A percentile compares a stretch with the other conserved stretches of the same genome.
Evolutionary conservation across 169 alveolate species (phyloP).

Genomic region (Eimeria acervulina): DNA sequence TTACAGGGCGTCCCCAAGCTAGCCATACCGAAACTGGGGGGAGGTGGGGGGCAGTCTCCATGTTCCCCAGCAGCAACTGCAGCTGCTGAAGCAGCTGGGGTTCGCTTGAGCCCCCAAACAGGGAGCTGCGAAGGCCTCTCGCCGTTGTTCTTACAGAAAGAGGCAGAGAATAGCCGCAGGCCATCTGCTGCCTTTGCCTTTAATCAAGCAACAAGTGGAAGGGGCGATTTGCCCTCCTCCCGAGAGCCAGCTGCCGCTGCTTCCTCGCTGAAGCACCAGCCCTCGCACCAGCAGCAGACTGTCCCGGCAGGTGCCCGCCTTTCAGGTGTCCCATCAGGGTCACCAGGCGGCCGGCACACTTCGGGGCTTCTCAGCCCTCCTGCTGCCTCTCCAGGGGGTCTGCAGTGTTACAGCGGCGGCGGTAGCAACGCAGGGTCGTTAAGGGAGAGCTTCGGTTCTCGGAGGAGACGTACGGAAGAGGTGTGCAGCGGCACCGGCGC

Average conservation of each 20-base stretch:
- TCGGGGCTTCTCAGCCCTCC: slow-evolving; percentile 42
- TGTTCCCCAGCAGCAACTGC: neutral
- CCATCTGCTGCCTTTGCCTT: slow-evolving; percentile 4
- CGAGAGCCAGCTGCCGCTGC: slow-evolving; percentile 2
- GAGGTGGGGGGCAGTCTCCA: slow-evolving; percentile 17
- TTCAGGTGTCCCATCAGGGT: slow-evolving; percentile 23
- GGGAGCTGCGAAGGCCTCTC: slow-evolving; percentile 20
- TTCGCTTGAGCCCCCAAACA: neutral
- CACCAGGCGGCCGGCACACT: slow-evolving; percentile 19
- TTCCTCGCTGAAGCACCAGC: slow-evolving; percentile 11
- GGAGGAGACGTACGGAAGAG: slow-evolving; percentile 69
- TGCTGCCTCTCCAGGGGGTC: slow-evolving; percentile 42
- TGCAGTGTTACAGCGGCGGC: slow-evolving; percentile 48
- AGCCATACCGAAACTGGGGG: slow-evolving; percentile 61
- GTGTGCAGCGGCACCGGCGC: slow-evolving; percentile 24
- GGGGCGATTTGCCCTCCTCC: neutral
- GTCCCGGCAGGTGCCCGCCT: slow-evolving; percentile 44
- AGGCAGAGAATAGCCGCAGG: slow-evolving; percentile 25
- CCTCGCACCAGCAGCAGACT: slow-evolving; percentile 35
- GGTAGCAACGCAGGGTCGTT: slow-evolving; percentile 37
- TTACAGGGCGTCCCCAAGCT: slow-evolving; percentile 74
- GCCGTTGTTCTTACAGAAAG: neutral
- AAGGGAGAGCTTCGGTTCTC: slow-evolving; percentile 4
- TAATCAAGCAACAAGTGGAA: neutral
- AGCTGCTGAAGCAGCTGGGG: neutral